Percentiles rank a stretch among this genome's conserved stretches.
These are phyloP conservation scores for Stephania yunnanensis DNA, from an alignment of 164 flowering plant genomes.

Conservation along the genomic window DNA sequence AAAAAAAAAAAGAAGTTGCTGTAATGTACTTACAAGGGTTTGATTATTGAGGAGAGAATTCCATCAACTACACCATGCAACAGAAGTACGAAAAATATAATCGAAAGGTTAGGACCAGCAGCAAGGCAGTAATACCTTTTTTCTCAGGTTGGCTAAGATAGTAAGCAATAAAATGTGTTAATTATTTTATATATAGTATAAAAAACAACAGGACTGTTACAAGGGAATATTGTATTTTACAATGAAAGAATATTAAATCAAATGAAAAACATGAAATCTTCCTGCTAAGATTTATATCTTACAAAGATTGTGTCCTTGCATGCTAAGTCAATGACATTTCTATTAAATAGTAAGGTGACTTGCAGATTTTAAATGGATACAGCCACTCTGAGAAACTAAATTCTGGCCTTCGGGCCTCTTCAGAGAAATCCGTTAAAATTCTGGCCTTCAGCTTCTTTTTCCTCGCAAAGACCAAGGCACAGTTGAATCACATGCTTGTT, in stretches of 20 bases:
- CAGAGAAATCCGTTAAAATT: no score
- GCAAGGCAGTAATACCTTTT: neutral
- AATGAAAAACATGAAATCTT: no score
- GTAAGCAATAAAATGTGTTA: no score
- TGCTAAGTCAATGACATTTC: neutral
- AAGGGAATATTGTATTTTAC: neutral
- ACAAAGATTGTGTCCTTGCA: neutral
- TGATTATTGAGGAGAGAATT: neutral
- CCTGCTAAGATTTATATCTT: neutral
- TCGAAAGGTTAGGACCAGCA: neutral
- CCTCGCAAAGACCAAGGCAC: no score
- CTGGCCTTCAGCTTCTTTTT: neutral
- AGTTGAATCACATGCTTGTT: no score
- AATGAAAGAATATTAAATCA: neutral
- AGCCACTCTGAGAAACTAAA: neutral
- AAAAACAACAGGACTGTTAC: neutral
- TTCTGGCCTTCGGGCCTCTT: no score
- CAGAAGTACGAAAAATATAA: neutral
- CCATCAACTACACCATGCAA: neutral
- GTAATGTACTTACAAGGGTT: neutral
- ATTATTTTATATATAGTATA: no score
- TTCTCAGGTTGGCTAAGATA: neutral
- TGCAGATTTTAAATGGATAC: neutral
- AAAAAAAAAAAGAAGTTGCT: neutral
- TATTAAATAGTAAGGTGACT: neutral